A percentile compares a stretch with the other conserved stretches of the same genome.
Conservation (phyloP, 2,329 filamentous ascomycete genomes). For the Annulohypoxylon truncatum region DNA sequence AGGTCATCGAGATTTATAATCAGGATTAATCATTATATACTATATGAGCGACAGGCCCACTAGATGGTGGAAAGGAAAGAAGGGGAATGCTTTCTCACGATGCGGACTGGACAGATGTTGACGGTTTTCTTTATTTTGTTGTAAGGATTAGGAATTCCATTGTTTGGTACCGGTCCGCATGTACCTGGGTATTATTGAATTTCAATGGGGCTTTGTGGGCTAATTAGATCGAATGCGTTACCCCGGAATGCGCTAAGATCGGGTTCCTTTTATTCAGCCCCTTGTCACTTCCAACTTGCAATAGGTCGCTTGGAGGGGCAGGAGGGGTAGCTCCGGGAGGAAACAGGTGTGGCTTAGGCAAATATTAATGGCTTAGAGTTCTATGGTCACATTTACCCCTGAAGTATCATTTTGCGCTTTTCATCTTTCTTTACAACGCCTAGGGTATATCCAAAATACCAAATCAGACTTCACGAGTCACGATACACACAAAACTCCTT, state of each 20-base stretch:
- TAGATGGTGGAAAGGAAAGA: conserved; percentile 5
- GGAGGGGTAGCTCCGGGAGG: too few relatives aligned
- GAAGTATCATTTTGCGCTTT: too few relatives aligned
- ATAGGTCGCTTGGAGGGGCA: background rate
- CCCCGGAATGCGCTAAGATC: conserved; percentile 32
- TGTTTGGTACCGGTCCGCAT: background rate
- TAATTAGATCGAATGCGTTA: conserved; percentile 20
- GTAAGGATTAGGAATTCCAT: background rate
- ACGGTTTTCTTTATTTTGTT: conserved; percentile 10
- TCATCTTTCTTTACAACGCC: too few relatives aligned
- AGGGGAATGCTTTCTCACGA: conserved; percentile 6
- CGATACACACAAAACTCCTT: background rate
- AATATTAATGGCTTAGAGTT: background rate
- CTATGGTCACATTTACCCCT: too few relatives aligned
- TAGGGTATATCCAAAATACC: background rate
- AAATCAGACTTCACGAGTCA: background rate
- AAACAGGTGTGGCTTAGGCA: background rate
- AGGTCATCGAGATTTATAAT: conserved; percentile 22
- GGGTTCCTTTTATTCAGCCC: background rate
- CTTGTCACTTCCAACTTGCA: background rate
- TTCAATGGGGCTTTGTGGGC: background rate
- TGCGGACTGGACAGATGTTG: background rate
- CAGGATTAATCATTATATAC: conserved; percentile 19
- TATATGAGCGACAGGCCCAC: conserved; percentile 16
- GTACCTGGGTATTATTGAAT: background rate